Base-by-base conservation (phyloP, 2,329 filamentous ascomycete species). In the Aureobasidium vineae region DNA sequence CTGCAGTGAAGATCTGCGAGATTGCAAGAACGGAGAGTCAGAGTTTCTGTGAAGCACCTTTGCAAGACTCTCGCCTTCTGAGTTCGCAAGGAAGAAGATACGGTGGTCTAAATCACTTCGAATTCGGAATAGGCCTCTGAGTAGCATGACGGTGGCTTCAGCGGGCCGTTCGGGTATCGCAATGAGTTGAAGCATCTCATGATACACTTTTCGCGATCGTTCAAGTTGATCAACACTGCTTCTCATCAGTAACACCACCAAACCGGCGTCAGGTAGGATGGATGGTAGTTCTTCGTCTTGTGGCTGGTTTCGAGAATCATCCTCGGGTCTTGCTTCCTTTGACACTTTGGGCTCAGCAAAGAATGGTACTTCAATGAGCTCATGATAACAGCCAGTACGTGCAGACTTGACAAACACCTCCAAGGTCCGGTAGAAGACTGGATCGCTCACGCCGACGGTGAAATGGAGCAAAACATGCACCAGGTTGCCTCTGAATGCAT, bases 81-180 rank as follows among this genome's bases (percentile, higher is more conserved):
- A 86, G 36, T 86, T 84, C 40, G 85, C 79, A 8, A 87, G 87
- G 63, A 97, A 80, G 67, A 89, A 91, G 4, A 97, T 84, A 52
- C 88, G 85, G 70, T 93, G 86, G 11, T 89, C 86, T 75, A 90
- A 91, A 76, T 97, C 92, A 26, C 92, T 91, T 67, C 93, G 86
- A 36, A 97, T 80, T 50, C 93, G 87, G 74, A 96, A 94, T 2
- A 97, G 80, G 19, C 61, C 65, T 54, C 68, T 50, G 78, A 69
- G 61, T 11, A 69, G 45, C 68, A 69, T 69, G 63, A 69, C 68
- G 71, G 66, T 74, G 75, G 8, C 70, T 69, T 43, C 76, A 71
- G 26, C 70, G 70, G 36, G 72, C 72, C 54, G 33, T 21, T 76
- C 75, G 50, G 78, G 70, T 3, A 73, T 67, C 5, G 75, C 72